Percentiles rank a stretch among this genome's conserved stretches.
phyloP scores from a whole-genome alignment of 2,329 filamentous ascomycete species.

The Alternaria tenuissima region DNA sequence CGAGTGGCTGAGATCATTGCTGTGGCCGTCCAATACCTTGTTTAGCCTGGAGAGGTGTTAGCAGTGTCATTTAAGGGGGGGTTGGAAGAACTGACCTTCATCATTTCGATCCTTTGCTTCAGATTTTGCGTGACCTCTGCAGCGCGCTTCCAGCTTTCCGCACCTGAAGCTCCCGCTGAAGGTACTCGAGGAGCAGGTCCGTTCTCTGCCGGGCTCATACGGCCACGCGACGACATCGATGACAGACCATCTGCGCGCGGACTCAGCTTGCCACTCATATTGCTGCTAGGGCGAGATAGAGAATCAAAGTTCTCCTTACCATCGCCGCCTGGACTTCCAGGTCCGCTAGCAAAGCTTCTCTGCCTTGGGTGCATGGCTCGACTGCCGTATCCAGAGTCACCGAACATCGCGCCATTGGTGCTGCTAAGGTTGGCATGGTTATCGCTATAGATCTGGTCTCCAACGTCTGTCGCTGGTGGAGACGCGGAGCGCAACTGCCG shows the following conservation, averaged over 20 bases:
- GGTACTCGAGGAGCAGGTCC: slow-evolving; percentile 30
- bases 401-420: slow-evolving; percentile 54
- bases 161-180: slow-evolving; percentile 46
- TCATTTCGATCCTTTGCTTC: slow-evolving; percentile 97
- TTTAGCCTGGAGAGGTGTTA: slow-evolving; percentile 45
- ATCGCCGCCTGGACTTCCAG: slow-evolving; percentile 49
- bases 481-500: slow-evolving; percentile 62
- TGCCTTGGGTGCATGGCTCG: slow-evolving; percentile 52
- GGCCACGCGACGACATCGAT: slow-evolving; percentile 45
- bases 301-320: slow-evolving; percentile 60
- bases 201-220: slow-evolving; percentile 44
- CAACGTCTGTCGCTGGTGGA: slow-evolving; percentile 61
- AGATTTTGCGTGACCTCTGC: slow-evolving; percentile 97
- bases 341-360: slow-evolving; percentile 38
- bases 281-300: slow-evolving; percentile 44
- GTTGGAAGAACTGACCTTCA: slow-evolving; percentile 72
- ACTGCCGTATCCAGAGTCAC: slow-evolving; percentile 44
- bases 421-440: slow-evolving; percentile 61
- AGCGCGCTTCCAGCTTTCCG: slow-evolving; percentile 94
- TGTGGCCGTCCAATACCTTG: slow-evolving; percentile 47
- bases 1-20: slow-evolving; percentile 15
- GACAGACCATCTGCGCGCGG: slow-evolving; percentile 47
- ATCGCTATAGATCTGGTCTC: slow-evolving; percentile 62
- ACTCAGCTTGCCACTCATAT: slow-evolving; percentile 51
- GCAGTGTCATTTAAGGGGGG: neutral